Conservation (phyloP, 352 stramenopile genomes). For the Phytophthora cactorum region DNA sequence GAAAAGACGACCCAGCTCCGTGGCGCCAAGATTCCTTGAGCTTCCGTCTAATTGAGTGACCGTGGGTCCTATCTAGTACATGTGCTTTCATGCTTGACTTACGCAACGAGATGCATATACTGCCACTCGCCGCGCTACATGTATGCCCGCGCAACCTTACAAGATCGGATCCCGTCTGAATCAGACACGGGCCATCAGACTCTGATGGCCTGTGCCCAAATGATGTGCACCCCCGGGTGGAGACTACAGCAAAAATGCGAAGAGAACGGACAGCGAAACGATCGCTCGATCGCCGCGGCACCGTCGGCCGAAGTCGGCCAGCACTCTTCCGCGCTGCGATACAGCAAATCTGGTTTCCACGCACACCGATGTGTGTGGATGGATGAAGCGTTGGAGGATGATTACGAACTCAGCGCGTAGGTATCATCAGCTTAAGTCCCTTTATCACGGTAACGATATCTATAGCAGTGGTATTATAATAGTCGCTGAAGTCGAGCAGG, state of each 20-base stretch:
- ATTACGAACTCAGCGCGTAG: background rate
- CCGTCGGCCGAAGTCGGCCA: background rate
- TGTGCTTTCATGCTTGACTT: too few species aligned
- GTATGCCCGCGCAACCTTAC: conserved; percentile 9
- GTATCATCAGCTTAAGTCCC: too few species aligned
- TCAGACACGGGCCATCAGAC: conserved; percentile 1
- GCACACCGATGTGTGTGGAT: background rate
- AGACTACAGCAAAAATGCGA: conserved; percentile 24
- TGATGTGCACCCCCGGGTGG: conserved; percentile 24
- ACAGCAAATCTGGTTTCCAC: background rate
- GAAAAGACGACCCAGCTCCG: conserved; percentile 6
- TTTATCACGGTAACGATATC: too few species aligned
- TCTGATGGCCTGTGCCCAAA: conserved; percentile 1
- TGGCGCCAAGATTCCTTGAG: background rate
- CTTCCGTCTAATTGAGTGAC: background rate
- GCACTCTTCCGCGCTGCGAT: background rate
- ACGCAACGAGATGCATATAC: too few species aligned
- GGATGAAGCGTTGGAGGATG: background rate
- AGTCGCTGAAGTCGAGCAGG: background rate
- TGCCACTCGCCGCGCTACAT: too few species aligned
- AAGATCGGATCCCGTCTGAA: conserved; percentile 14
- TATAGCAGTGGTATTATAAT: too few species aligned
- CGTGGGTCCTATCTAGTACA: too few species aligned
- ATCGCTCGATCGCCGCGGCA: conserved; percentile 9
- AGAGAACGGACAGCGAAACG: conserved; percentile 23